Base-by-base conservation (phyloP, 805 yeast genomes). In the Kodamaea leandrae region DNA sequence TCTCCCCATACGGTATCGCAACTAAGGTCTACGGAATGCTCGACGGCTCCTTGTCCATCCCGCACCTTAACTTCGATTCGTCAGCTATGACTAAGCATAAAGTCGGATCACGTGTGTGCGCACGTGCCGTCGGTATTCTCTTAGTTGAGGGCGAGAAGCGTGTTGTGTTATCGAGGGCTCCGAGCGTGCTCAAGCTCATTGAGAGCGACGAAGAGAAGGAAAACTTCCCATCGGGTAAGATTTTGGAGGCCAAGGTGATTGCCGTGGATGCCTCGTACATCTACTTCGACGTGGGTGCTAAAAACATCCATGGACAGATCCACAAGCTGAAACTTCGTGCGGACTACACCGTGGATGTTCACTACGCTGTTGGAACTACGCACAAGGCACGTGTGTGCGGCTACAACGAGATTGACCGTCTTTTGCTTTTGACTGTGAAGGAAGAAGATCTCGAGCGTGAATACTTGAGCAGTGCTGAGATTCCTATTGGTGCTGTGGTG, bases 361-460 rank as follows among this genome's bases (percentile, higher is more conserved):
- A 62, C 56, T 86, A 74, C 63, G 70, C 70, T 30, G 61, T 72
- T 14, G 95, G 90, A 1, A 72, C 95, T 1, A 67, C 68, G 7
- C 91, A 86, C 57, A 62, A 65, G 35, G 95, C 96, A 4, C 80
- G 97, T 61, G 82, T 93, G 6, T 55, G 87, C 21, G 86, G 89
- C 2, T 86, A 64, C 54, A 78, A 86, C 29, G 58, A 61, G 16
- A 61, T 82, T 34, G 98, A 93, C 53, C 79, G 81, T 42, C 59
- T 77, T 30, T 80, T 80, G 52, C 71, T 78, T 32, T 64, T 91
- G 51, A 81, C 95, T 1, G 64, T 88, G 54, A 83, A 89, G 51
- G 77, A 86, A 9, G 66, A 73, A 35, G 71, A 80, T 35, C 65
- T 93, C 28, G 72, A 77, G 14, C 77, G 83, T 48, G 73, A 79